Percentiles rank a stretch among this genome's conserved stretches.
phyloP scores from a whole-genome alignment of 345 rosid species.

The Leavenworthia alabamica region DNA sequence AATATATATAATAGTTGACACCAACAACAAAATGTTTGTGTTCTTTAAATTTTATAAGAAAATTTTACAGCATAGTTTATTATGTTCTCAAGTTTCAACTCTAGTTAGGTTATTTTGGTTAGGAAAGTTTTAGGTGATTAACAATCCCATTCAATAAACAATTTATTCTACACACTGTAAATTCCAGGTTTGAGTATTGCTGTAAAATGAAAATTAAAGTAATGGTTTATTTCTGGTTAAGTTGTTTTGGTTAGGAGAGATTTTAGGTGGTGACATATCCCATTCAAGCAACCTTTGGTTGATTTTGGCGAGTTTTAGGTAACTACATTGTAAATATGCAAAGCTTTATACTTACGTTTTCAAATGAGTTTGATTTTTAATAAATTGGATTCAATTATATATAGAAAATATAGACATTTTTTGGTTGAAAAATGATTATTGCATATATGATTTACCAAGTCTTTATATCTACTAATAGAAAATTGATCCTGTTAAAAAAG shows the following conservation, averaged over 20 bases:
- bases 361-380: not conserved
- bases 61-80: not conserved
- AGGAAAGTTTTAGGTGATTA: conserved; percentile 12
- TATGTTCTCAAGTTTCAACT: not conserved
- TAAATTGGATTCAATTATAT: not conserved
- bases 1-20: no score
- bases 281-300: conserved; percentile 5
- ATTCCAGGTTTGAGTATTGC: not conserved
- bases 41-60: not conserved
- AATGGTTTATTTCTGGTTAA: not conserved
- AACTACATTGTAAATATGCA: not conserved
- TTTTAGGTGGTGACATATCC: conserved; percentile 16
- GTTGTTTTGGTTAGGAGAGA: conserved; percentile 11
- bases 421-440: no score
- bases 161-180: not conserved
- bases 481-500: no score
- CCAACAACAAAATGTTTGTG: not conserved
- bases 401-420: no score
- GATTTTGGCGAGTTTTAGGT: conserved; percentile 21
- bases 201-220: not conserved
- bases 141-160: not conserved
- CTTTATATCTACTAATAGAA: no score
- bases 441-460: no score
- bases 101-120: conserved; percentile 7
- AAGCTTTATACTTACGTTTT: not conserved